Evolutionary conservation across 371 early-diverging fungal genomes (phyloP).

Genomic region (Mycotypha africana): DNA sequence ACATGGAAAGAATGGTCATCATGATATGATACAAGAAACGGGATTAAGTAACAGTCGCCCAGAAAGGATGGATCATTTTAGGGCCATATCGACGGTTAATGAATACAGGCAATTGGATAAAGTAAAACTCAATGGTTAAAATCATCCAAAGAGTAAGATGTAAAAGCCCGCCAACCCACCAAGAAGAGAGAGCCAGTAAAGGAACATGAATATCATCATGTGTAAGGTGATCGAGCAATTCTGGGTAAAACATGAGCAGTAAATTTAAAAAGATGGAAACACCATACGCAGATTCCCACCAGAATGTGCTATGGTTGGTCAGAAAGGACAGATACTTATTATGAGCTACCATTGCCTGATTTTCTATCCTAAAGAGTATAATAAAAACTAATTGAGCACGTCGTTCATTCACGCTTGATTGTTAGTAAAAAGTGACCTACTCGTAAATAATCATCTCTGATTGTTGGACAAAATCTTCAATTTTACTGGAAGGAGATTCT

Average conservation of each 20-base stretch:
- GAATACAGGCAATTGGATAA: conserved; percentile 46
- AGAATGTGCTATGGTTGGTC: conserved; percentile 37
- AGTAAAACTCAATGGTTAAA: conserved; percentile 42
- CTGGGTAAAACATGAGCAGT: conserved; percentile 25
- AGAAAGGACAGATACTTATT: conserved; percentile 27
- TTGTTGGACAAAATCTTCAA: conserved; percentile 49
- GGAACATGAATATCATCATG: neutral
- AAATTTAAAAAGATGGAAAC: conserved; percentile 39
- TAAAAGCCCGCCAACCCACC: conserved; percentile 23
- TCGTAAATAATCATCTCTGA: conserved; percentile 51
- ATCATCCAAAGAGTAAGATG: conserved; percentile 37
- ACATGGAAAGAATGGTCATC: conserved; percentile 33
- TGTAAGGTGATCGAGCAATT: conserved; percentile 1
- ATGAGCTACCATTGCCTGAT: conserved; percentile 45
- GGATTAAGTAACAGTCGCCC: conserved; percentile 23
- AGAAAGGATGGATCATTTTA: conserved; percentile 6
- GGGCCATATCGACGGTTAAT: conserved; percentile 32
- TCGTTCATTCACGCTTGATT: too few relatives aligned
- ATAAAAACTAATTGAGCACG: neutral
- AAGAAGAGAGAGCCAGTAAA: neutral
- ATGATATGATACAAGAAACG: conserved; percentile 34
- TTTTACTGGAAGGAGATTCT: conserved; percentile 48
- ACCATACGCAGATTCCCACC: conserved; percentile 48
- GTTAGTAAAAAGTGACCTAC: conserved; percentile 8
- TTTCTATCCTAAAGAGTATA: conserved; percentile 26